Conservation (phyloP, 1,284 basidiomycete species). For the Mycosarcoma maydis region DNA sequence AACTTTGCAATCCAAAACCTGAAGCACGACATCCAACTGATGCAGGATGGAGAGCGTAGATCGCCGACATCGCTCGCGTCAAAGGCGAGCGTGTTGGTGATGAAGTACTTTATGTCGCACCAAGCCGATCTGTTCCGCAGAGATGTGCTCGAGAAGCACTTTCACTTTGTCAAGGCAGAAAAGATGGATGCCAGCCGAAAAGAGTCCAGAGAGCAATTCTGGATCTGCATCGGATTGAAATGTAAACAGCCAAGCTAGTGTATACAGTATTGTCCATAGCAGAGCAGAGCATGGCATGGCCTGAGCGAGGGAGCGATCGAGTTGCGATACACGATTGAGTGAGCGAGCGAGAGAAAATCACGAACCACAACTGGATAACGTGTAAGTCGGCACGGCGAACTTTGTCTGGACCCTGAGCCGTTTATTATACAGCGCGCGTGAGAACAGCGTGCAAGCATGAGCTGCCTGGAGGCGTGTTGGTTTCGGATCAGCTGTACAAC, state of each 20-base stretch:
- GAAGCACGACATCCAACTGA: conserved; percentile 3
- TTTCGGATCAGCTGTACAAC: too few species aligned
- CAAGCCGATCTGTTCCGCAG: conserved; percentile 54
- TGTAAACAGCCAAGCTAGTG: conserved; percentile 2
- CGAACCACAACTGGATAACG: neutral
- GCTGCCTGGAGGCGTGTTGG: conserved; percentile 13
- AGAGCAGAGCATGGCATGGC: too few species aligned
- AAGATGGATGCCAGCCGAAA: conserved; percentile 59
- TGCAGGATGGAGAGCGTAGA: neutral
- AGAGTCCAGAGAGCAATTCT: conserved; percentile 59
- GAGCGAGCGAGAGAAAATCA: too few species aligned
- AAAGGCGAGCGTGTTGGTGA: conserved; percentile 30
- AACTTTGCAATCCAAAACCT: conserved; percentile 25
- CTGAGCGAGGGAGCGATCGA: too few species aligned
- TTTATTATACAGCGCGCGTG: neutral
- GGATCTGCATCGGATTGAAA: conserved; percentile 54
- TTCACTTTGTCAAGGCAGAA: conserved; percentile 50
- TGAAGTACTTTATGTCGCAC: conserved; percentile 58
- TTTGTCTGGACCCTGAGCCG: conserved; percentile 21
- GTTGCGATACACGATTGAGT: too few species aligned
- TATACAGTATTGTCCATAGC: too few species aligned
- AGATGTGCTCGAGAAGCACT: conserved; percentile 46
- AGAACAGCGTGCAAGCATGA: neutral
- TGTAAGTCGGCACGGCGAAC: neutral
- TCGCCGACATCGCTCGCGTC: conserved; percentile 11